phyloP scores from a whole-genome alignment of 2,329 filamentous ascomycete species.

The Paradendryphiella salina region DNA sequence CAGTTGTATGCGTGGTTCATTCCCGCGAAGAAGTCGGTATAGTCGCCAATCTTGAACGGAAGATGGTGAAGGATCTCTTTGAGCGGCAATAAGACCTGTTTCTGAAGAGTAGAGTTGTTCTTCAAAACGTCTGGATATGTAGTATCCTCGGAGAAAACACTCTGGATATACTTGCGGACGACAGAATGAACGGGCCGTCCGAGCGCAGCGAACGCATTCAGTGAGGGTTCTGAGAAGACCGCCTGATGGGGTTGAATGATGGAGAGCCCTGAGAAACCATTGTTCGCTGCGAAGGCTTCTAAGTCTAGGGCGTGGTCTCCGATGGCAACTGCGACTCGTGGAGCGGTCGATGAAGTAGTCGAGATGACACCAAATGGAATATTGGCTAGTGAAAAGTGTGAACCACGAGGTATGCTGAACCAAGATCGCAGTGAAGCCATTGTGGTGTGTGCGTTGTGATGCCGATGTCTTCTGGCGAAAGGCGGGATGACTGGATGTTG shows the following conservation, averaged over 20 bases:
- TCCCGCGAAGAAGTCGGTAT: slow-evolving; percentile 84
- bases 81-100: slow-evolving; percentile 62
- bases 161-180: slow-evolving; percentile 71
- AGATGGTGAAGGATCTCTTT: slow-evolving; percentile 66
- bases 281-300: slow-evolving; percentile 60
- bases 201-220: slow-evolving; percentile 75
- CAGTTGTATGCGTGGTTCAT: slow-evolving; percentile 76
- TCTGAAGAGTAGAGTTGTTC: slow-evolving; percentile 62
- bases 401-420: slow-evolving; percentile 62
- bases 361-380: slow-evolving; percentile 84
- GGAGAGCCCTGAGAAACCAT: slow-evolving; percentile 63
- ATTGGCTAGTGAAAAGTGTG: slow-evolving; percentile 76
- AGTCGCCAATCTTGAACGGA: slow-evolving; percentile 78
- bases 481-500: neutral
- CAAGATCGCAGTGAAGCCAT: slow-evolving; percentile 55
- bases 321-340: slow-evolving; percentile 70
- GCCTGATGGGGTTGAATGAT: slow-evolving; percentile 60
- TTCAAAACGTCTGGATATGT: slow-evolving; percentile 64
- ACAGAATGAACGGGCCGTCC: slow-evolving; percentile 68
- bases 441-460: neutral
- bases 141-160: slow-evolving; percentile 64
- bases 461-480: neutral
- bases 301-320: slow-evolving; percentile 74
- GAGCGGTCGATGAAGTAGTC: slow-evolving; percentile 59
- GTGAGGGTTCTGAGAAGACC: slow-evolving; percentile 66